Evolutionary conservation across 2,329 filamentous ascomycete species (phyloP).

Genomic region (Monosporascus sp.): DNA sequence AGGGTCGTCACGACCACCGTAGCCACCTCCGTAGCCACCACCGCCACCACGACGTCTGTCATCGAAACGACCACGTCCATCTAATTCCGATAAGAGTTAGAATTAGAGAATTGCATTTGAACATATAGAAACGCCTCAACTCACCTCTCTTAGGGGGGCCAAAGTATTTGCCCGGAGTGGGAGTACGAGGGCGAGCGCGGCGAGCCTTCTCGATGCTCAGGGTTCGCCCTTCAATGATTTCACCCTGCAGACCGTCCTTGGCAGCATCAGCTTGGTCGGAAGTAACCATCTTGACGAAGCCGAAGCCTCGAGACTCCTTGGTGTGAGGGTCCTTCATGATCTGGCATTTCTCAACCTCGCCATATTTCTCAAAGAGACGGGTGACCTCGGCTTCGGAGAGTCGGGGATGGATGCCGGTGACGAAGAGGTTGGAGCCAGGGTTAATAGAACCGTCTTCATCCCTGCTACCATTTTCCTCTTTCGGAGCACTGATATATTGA

Average conservation of each 20-base stretch:
- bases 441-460: conserved; percentile 81
- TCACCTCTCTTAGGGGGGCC: conserved; percentile 95
- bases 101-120: conserved; percentile 5
- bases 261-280: conserved; percentile 93
- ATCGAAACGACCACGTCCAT: conserved; percentile 39
- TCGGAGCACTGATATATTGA: conserved; percentile 35
- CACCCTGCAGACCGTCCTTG: conserved; percentile 91
- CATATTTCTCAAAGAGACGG: conserved; percentile 97
- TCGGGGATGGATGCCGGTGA: conserved; percentile 94
- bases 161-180: conserved; percentile 98
- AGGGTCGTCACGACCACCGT: conserved; percentile 47
- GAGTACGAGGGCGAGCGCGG: conserved; percentile 87
- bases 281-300: conserved; percentile 98
- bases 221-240: conserved; percentile 90
- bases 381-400: conserved; percentile 85
- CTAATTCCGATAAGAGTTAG: conserved; percentile 20
- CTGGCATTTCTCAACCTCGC: conserved; percentile 97
- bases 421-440: conserved; percentile 96
- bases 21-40: conserved; percentile 41
- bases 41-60: conserved; percentile 35
- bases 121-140: conserved; percentile 26
- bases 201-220: conserved; percentile 98
- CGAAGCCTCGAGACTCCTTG: conserved; percentile 97
- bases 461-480: conserved; percentile 44
- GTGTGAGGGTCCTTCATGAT: conserved; percentile 99